These are phyloP conservation scores for Arabidopsis hybrid DNA, from an alignment of 441 rosid species.

Conservation along the genomic window DNA sequence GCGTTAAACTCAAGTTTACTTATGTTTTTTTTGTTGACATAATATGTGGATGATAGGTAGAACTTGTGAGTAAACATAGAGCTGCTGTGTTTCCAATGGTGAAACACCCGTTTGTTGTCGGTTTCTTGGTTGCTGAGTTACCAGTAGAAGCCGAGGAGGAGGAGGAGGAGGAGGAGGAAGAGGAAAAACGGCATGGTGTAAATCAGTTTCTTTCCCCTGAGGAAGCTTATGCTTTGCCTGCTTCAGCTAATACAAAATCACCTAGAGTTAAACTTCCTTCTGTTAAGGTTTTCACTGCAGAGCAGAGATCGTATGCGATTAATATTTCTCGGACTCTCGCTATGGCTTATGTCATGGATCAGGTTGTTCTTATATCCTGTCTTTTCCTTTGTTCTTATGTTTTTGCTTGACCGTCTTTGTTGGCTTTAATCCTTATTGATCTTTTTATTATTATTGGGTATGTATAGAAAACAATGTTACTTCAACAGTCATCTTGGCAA, in stretches of 20 bases:
- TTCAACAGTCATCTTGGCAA: conserved; percentile 93
- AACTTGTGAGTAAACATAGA: conserved; percentile 62
- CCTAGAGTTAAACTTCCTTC: conserved; percentile 50
- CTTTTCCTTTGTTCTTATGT: background rate
- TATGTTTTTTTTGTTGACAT: background rate
- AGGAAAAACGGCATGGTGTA: conserved; percentile 36
- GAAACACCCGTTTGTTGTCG: conserved; percentile 89
- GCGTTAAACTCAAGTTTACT: too few relatives aligned
- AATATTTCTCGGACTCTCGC: conserved; percentile 79
- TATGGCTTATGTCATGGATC: conserved; percentile 95
- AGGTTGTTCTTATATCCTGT: conserved; percentile 52
- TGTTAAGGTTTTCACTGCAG: conserved; percentile 55
- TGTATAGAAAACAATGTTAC: conserved; percentile 74
- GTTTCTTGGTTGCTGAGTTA: conserved; percentile 91
- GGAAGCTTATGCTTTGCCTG: conserved; percentile 63
- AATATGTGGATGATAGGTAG: conserved; percentile 52
- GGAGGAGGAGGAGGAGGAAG: conserved; percentile 17
- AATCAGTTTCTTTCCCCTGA: conserved; percentile 55
- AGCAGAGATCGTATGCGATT: conserved; percentile 76
- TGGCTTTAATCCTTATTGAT: background rate
- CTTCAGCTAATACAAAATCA: conserved; percentile 40
- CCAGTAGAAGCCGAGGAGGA: conserved; percentile 47
- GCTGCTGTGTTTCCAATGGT: conserved; percentile 94
- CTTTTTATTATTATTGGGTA: background rate
- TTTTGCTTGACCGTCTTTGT: background rate